Percentiles rank a stretch among this genome's conserved stretches.
phyloP scores from a whole-genome alignment of 2,329 filamentous ascomycete genomes.

The Tolypocladium nubicola region DNA sequence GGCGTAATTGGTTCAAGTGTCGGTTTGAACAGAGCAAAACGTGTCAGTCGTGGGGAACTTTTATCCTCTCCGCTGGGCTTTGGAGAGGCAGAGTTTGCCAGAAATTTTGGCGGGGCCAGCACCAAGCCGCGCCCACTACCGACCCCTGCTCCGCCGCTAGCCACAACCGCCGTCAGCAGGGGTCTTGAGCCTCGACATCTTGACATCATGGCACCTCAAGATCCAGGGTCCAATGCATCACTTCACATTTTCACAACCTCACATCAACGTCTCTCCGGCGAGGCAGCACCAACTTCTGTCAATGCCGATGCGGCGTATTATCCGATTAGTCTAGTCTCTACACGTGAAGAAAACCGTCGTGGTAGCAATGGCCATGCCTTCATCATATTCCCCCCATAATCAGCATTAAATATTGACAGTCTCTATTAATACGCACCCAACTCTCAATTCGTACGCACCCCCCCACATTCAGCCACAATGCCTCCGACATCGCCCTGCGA shows the following conservation, averaged over 20 bases:
- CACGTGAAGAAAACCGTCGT: conserved; percentile 6
- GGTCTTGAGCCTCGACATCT: background rate
- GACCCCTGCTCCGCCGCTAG: background rate
- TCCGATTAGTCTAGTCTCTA: conserved; percentile 8
- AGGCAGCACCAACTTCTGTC: background rate
- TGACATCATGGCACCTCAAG: background rate
- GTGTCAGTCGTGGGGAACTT: background rate
- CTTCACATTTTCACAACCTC: background rate
- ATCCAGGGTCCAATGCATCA: background rate
- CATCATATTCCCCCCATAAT: conserved; percentile 8
- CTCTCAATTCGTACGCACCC: too few species aligned
- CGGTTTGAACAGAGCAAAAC: background rate
- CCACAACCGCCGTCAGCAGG: background rate
- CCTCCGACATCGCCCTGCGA: too few species aligned
- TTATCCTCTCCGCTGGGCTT: background rate
- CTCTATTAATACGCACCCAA: too few species aligned
- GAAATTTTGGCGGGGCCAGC: conserved; percentile 4
- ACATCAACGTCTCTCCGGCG: background rate
- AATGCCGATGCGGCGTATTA: background rate
- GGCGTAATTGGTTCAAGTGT: background rate
- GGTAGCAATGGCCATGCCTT: conserved; percentile 8
- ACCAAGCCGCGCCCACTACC: background rate
- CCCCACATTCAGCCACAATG: too few species aligned
- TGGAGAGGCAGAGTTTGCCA: conserved; percentile 1
- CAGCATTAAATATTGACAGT: too few species aligned